phyloP scores from a whole-genome alignment of 2,329 filamentous ascomycete species.

The Apiospora arundinis region DNA sequence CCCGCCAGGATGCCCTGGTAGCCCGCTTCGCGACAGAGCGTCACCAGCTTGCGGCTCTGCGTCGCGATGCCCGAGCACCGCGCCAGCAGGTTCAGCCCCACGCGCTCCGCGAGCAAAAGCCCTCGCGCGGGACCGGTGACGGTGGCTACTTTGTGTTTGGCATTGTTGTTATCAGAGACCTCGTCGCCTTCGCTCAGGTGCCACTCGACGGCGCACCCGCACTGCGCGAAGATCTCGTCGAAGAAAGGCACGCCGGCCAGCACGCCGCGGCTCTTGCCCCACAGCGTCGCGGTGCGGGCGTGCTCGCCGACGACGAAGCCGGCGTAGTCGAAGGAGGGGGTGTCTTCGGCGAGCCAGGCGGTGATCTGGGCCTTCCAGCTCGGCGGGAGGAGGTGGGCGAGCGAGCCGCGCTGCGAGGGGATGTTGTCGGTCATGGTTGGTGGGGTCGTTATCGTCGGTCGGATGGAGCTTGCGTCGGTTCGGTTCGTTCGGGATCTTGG shows the following conservation, averaged over 20 bases:
- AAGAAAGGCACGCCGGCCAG: conserved; percentile 95
- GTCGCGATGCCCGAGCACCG: conserved; percentile 92
- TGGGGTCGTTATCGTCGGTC: not conserved
- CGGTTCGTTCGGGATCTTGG: not conserved
- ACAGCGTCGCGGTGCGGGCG: conserved; percentile 68
- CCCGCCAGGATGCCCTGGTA: conserved; percentile 88
- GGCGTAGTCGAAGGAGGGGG: conserved; percentile 94
- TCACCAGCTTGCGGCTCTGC: conserved; percentile 62
- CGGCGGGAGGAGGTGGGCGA: conserved; percentile 77
- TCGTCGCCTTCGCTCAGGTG: conserved; percentile 75
- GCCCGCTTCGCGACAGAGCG: conserved; percentile 66
- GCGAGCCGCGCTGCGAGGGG: conserved; percentile 49
- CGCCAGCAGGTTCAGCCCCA: conserved; percentile 88
- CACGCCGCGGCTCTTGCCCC: conserved; percentile 76
- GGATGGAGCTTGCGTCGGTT: not conserved
- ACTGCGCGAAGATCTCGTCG: conserved; percentile 88
- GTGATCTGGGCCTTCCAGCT: conserved; percentile 83
- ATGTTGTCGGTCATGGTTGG: conserved; percentile 22
- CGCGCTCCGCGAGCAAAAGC: conserved; percentile 88
- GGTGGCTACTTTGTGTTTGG: conserved; percentile 72
- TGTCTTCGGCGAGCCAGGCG: conserved; percentile 93
- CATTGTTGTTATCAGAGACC: conserved; percentile 59
- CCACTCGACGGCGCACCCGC: conserved; percentile 93
- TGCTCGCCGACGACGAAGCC: conserved; percentile 91
- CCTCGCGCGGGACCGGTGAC: conserved; percentile 82